Evolutionary conservation across 139 green algal species (phyloP).

Genomic region (Tetradesmus lagerheimii): DNA sequence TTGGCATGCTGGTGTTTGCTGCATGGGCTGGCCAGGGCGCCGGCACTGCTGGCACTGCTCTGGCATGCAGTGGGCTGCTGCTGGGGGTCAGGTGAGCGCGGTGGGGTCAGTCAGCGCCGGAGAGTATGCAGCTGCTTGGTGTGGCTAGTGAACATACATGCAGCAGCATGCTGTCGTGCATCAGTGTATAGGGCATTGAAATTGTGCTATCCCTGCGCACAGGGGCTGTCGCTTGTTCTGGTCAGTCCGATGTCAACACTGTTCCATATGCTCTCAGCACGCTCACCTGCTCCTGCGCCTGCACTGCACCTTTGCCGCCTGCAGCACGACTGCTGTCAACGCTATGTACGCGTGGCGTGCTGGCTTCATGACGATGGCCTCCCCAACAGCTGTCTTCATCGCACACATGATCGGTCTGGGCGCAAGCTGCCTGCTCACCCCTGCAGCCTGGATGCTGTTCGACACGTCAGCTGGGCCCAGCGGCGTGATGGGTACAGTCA

Average conservation of each 20-base stretch:
- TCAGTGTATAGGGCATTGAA: no score
- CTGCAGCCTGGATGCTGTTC: constrained; percentile 33
- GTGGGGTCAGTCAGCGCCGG: neutral
- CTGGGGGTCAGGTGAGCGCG: neutral
- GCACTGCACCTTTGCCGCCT: neutral
- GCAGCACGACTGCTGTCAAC: constrained; percentile 26
- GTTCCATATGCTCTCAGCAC: neutral
- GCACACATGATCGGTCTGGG: constrained; percentile 5
- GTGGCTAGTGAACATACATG: neutral
- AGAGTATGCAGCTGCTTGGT: neutral
- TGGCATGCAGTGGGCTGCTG: constrained; percentile 19
- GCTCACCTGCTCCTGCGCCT: neutral
- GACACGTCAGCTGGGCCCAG: neutral
- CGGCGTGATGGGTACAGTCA: neutral
- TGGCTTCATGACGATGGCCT: constrained; percentile 39
- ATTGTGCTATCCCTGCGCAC: no score
- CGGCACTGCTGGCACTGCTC: neutral
- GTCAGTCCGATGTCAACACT: no score
- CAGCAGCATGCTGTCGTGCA: neutral
- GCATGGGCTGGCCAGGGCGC: constrained; percentile 24
- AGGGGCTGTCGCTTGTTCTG: no score
- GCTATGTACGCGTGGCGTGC: constrained; percentile 39
- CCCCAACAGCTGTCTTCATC: constrained; percentile 29
- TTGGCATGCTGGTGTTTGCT: constrained; percentile 29
- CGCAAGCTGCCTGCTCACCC: constrained; percentile 14